Evolutionary conservation across 495 filamentous ascomycete species (phyloP).

Genomic region (Aspergillus coremiiformis): DNA sequence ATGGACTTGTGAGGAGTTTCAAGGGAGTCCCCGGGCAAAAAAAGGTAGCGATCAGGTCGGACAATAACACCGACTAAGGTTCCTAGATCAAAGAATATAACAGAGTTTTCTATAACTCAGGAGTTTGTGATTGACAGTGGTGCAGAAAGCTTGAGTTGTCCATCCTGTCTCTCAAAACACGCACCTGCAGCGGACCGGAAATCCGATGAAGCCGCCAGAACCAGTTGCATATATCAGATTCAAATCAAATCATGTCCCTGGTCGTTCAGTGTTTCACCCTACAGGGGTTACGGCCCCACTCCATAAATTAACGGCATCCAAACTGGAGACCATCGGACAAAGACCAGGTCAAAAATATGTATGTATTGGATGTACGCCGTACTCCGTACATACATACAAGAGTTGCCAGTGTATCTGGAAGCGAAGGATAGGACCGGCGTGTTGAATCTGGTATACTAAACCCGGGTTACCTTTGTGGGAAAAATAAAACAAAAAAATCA

Average conservation of each 20-base stretch:
- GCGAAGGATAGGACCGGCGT: no score
- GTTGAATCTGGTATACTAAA: no score
- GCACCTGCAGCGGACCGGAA: background rate
- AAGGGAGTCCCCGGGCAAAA: no score
- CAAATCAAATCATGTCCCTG: background rate
- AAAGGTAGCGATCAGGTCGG: background rate
- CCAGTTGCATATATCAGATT: no score
- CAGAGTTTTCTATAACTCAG: background rate
- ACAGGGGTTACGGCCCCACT: background rate
- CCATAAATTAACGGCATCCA: conserved; percentile 1
- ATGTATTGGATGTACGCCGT: no score
- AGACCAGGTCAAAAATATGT: background rate
- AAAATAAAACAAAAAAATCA: no score
- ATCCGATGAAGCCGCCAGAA: background rate
- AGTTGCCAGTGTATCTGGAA: no score
- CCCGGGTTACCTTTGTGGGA: background rate
- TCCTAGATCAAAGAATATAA: background rate
- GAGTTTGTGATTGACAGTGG: background rate
- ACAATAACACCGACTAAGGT: background rate
- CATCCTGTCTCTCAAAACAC: background rate
- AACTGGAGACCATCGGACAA: background rate
- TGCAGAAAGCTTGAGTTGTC: background rate
- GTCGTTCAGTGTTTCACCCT: conserved; percentile 2
- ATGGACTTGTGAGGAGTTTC: no score
- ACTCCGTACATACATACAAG: no score